Conservation (phyloP, 768 basidiomycete species). For the Leccinum longicurvipes region DNA sequence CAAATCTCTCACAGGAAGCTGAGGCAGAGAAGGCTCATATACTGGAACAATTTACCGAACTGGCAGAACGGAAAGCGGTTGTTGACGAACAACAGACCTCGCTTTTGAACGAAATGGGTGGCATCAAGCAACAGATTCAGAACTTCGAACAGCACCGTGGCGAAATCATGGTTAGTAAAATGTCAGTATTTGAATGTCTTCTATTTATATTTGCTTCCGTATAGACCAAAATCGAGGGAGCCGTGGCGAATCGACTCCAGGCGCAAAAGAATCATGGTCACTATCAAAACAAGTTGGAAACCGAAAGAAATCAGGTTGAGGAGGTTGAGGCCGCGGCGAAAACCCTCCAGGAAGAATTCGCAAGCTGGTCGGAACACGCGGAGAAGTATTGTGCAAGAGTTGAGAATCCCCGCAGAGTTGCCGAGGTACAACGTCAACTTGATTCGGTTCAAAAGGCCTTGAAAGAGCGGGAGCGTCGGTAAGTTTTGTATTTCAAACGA, state of each 20-base stretch:
- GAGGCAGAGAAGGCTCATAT: conserved; percentile 49
- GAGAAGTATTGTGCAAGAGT: conserved; percentile 56
- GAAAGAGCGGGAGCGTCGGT: conserved; percentile 64
- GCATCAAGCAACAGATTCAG: conserved; percentile 46
- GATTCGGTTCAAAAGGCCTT: conserved; percentile 63
- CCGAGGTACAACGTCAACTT: conserved; percentile 57
- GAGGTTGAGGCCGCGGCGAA: conserved; percentile 44
- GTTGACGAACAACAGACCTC: conserved; percentile 44
- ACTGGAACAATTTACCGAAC: conserved; percentile 46
- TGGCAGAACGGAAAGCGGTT: conserved; percentile 42
- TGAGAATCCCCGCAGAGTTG: conserved; percentile 53
- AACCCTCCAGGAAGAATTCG: conserved; percentile 59
- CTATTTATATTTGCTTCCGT: neutral
- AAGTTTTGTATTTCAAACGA: conserved; percentile 11
- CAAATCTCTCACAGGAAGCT: conserved; percentile 42
- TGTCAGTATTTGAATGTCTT: neutral
- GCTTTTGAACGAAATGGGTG: conserved; percentile 42
- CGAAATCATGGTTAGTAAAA: conserved; percentile 42
- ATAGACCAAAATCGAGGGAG: conserved; percentile 50
- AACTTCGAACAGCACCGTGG: conserved; percentile 47
- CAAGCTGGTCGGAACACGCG: conserved; percentile 65
- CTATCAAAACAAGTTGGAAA: conserved; percentile 51
- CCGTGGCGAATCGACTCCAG: conserved; percentile 45
- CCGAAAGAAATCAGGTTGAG: conserved; percentile 45
- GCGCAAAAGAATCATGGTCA: conserved; percentile 48